A percentile compares a stretch with the other conserved stretches of the same genome.
Conservation (phyloP, 352 stramenopile genomes). For the Pythium insidiosum region DNA sequence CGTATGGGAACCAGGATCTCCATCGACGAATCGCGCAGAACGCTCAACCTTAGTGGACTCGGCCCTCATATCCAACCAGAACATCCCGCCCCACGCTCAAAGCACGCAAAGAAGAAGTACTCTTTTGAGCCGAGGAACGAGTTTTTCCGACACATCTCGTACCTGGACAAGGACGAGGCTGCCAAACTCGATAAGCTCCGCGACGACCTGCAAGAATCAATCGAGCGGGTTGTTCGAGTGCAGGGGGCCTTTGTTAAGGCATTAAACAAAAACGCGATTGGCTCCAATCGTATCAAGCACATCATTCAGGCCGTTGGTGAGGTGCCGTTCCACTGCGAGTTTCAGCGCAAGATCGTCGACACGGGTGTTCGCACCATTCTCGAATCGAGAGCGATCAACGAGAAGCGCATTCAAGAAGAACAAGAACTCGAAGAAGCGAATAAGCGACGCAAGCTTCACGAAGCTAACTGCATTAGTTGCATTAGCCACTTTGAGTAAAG, state of each 20-base stretch:
- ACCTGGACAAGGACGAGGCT: not conserved
- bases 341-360: conserved; percentile 4
- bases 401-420: not conserved
- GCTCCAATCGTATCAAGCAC: not conserved
- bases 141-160: not conserved
- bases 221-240: not conserved
- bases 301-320: not conserved
- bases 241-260: not conserved
- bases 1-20: too few species aligned
- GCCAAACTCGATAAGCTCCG: not conserved
- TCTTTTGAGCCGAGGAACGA: not conserved
- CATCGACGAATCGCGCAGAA: too few species aligned
- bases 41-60: too few species aligned
- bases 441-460: not conserved
- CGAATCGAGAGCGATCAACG: not conserved
- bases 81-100: too few species aligned
- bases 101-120: too few species aligned
- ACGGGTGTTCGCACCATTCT: not conserved
- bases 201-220: not conserved
- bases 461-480: not conserved
- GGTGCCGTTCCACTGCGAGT: conserved; percentile 5
- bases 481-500: not conserved
- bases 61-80: too few species aligned
- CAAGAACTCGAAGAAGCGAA: conserved; percentile 1
- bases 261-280: not conserved